Base-by-base conservation (phyloP, 768 basidiomycete species). In the Mycena alexandri region DNA sequence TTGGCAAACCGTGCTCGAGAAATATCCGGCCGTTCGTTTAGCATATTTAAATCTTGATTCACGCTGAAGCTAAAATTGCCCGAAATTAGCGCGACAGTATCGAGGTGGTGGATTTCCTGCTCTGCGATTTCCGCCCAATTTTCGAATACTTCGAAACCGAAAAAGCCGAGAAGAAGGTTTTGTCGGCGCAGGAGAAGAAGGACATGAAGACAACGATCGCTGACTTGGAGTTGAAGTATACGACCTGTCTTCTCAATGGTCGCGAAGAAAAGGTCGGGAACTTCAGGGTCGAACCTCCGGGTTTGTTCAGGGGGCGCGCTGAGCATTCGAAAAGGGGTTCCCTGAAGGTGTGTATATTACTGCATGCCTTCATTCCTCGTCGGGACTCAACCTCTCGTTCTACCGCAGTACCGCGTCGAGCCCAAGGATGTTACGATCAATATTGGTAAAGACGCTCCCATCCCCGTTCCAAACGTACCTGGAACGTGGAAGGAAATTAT, bases 221-320 rank as follows among this genome's bases (percentile, higher is more conserved):
- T 60, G 87, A 88, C 33, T 74, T 90, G 67, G 98, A 99, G 79
- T 89, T 88, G 55, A 92, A 91, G 69, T 98, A 96, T 79, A 89
- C 87, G 21, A 86, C 87, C 24, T 98, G 97, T 79, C 75, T 90
- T n/a, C 87, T 99, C 38, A 95, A 99, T 74, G 96, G 96, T 14
- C 90, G 96, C 60, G 96, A 95, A 81, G 98, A 99, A 83, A 99
- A 98, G 78, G 89, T 98, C 53, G 98, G 98, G 42, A 99, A 99
- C 82, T 99, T 99, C 85, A 87, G 96, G 71, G 90, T 98, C 55
- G 98, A 99, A 85, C 98, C 98, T 77, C 98, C 98, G 25, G 96
- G 97, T n/a, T 81, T 99, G 56, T 99, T 99, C 81, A 84, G 98
- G 78, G 98, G 98, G 67, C 96, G 98, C 71, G 98, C 98, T 60